Conservation (phyloP, 129 eudicot genomes). For the Flaveria linearis region DNA sequence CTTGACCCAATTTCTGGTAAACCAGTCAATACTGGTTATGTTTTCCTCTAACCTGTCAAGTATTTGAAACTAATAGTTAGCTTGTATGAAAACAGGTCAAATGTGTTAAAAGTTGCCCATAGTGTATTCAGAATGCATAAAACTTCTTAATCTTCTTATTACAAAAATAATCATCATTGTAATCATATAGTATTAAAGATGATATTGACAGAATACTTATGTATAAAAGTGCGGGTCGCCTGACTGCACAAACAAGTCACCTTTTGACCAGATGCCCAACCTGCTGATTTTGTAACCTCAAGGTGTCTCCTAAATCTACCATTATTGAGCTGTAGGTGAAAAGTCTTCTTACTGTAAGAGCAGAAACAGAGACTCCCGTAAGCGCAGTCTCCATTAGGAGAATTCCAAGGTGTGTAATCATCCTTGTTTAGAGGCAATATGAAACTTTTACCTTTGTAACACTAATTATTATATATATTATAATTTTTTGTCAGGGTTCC, state of each 20-base stretch:
- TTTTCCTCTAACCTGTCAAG: neutral
- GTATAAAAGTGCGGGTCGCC: neutral
- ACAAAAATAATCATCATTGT: neutral
- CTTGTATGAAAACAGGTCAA: neutral
- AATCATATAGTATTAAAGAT: neutral
- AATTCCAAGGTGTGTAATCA: constrained; percentile 69
- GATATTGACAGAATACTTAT: neutral
- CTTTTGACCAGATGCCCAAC: neutral
- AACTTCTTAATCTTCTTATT: neutral
- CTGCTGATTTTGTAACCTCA: constrained; percentile 7
- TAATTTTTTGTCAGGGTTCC: constrained; percentile 66
- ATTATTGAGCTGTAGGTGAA: constrained; percentile 56
- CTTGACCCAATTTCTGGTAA: neutral
- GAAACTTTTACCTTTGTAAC: neutral
- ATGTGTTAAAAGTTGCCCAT: neutral
- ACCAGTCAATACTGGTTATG: neutral
- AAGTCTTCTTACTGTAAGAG: constrained; percentile 92
- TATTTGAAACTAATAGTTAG: neutral
- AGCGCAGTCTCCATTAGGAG: constrained; percentile 97
- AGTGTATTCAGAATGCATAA: neutral
- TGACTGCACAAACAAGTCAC: neutral
- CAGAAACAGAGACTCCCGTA: constrained; percentile 98
- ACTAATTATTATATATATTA: neutral
- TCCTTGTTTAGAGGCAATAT: neutral
- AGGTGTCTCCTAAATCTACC: constrained; percentile 4